Evolutionary conservation across 805 yeast species (phyloP).

Genomic region (Zygotorulaspora sp.): DNA sequence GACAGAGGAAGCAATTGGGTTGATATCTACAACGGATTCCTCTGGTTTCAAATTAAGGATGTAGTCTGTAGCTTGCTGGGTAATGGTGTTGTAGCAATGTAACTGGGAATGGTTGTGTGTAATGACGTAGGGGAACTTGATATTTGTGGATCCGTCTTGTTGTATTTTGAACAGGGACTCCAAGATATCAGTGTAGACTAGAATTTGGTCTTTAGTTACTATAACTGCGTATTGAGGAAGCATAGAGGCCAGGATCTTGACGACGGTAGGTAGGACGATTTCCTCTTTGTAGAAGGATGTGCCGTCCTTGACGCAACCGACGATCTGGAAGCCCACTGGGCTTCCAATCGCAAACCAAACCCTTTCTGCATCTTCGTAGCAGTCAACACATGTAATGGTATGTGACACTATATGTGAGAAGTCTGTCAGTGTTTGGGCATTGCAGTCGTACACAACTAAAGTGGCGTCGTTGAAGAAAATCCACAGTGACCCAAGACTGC

Average conservation of each 20-base stretch:
- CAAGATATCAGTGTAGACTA: neutral
- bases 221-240: neutral
- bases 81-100: slow-evolving; percentile 1
- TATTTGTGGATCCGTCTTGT: neutral
- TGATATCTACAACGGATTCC: slow-evolving; percentile 8
- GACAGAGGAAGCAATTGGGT: neutral
- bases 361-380: neutral
- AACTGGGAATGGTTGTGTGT: slow-evolving; percentile 3
- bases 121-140: slow-evolving; percentile 1
- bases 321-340: neutral
- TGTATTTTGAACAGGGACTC: neutral
- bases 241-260: neutral
- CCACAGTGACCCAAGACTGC: slow-evolving; percentile 7
- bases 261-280: neutral
- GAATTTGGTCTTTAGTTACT: neutral
- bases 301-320: neutral
- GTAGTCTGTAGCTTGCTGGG: neutral
- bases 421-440: neutral
- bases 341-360: neutral
- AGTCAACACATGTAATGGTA: neutral
- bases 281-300: neutral
- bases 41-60: slow-evolving; percentile 3
- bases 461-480: slow-evolving; percentile 2
- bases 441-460: slow-evolving; percentile 1
- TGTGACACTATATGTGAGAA: neutral